Conservation (phyloP, 768 basidiomycete genomes). For the Trametes cinnabarina region DNA sequence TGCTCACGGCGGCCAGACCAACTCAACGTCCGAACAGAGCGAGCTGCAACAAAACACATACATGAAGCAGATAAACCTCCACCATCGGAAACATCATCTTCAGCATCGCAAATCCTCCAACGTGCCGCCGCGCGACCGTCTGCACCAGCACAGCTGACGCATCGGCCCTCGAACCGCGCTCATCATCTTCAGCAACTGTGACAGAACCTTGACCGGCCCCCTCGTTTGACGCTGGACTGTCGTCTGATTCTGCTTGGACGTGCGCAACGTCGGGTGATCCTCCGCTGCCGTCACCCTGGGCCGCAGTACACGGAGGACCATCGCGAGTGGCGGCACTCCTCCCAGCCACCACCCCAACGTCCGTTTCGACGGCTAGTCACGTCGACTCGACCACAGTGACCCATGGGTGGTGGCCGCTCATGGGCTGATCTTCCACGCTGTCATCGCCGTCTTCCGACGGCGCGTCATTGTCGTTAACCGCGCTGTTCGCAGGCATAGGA, state of each 20-base stretch:
- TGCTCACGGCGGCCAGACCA: not conserved
- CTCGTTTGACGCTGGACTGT: slow-evolving; percentile 7
- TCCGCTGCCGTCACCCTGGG: not conserved
- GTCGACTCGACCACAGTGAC: slow-evolving; percentile 10
- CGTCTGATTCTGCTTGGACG: slow-evolving; percentile 1
- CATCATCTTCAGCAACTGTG: not conserved
- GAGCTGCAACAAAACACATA: slow-evolving; percentile 27
- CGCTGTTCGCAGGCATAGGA: slow-evolving; percentile 31
- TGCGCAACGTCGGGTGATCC: not conserved
- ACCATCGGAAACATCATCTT: slow-evolving; percentile 18
- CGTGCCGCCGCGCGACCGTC: slow-evolving; percentile 21
- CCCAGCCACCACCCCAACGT: not conserved
- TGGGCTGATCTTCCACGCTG: slow-evolving; percentile 25
- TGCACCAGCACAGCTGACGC: slow-evolving; percentile 2
- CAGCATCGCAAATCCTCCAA: slow-evolving; percentile 23
- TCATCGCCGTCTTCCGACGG: slow-evolving; percentile 33
- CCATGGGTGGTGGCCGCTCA: slow-evolving; percentile 9
- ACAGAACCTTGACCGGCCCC: not conserved
- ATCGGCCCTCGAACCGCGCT: not conserved
- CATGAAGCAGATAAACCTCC: slow-evolving; percentile 28
- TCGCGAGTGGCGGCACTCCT: not conserved
- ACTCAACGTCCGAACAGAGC: slow-evolving; percentile 18
- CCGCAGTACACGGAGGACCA: not conserved
- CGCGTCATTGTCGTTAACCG: slow-evolving; percentile 44
- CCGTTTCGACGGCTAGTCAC: slow-evolving; percentile 17